Percentiles rank a stretch among this genome's conserved stretches.
phyloP scores from a whole-genome alignment of 2,329 filamentous ascomycete genomes.

The Amauroascus niger region DNA sequence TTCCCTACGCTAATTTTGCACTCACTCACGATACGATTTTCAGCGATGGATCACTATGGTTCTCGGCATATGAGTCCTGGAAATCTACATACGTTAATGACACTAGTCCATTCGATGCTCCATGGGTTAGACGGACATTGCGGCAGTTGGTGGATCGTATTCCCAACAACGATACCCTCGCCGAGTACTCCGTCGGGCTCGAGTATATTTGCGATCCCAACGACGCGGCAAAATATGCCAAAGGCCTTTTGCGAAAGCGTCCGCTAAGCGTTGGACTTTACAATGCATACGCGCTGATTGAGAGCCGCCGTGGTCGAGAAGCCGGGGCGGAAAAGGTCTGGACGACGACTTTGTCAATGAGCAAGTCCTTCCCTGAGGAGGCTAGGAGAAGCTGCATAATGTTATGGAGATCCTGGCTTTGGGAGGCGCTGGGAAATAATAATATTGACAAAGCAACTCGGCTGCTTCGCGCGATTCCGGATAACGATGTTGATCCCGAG shows the following conservation, averaged over 20 bases:
- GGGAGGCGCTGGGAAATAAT: slow-evolving; percentile 51
- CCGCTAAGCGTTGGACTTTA: slow-evolving; percentile 60
- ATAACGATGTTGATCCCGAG: slow-evolving; percentile 28
- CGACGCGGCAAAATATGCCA: slow-evolving; percentile 60
- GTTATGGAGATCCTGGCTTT: slow-evolving; percentile 56
- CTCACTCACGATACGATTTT: slow-evolving; percentile 49
- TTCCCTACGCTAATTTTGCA: slow-evolving; percentile 32
- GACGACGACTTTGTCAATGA: slow-evolving; percentile 55
- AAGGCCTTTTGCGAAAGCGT: slow-evolving; percentile 59
- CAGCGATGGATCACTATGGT: slow-evolving; percentile 40
- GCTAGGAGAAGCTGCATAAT: slow-evolving; percentile 33
- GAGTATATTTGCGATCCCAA: slow-evolving; percentile 48
- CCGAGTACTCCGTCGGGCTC: slow-evolving; percentile 61
- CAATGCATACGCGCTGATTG: slow-evolving; percentile 67
- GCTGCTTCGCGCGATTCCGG: slow-evolving; percentile 34
- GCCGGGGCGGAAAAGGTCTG: slow-evolving; percentile 57
- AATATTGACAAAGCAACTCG: slow-evolving; percentile 31
- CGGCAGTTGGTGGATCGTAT: slow-evolving; percentile 45
- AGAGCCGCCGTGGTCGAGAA: slow-evolving; percentile 49
- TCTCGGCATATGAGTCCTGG: slow-evolving; percentile 31
- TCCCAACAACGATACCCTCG: slow-evolving; percentile 45
- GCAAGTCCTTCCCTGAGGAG: slow-evolving; percentile 30
- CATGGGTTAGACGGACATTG: slow-evolving; percentile 47
- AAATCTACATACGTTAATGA: slow-evolving; percentile 19
- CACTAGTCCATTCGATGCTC: slow-evolving; percentile 31